These are phyloP conservation scores for Chloranthus sessilifolius DNA, from an alignment of 164 flowering plant genomes.

Conservation along the genomic window DNA sequence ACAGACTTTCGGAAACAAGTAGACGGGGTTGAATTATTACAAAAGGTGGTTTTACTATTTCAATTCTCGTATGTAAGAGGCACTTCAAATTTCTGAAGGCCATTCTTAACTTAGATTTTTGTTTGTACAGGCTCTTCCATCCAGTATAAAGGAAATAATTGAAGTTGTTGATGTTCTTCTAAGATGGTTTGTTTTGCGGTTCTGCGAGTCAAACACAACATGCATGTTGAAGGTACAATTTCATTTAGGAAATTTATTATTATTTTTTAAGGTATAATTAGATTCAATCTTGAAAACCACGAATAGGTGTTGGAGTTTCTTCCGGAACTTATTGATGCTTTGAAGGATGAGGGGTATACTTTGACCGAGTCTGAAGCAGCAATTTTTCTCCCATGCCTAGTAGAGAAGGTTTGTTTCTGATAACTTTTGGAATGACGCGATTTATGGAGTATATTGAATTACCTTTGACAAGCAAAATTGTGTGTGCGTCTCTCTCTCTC, in stretches of 20 bases:
- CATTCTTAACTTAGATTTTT: no score
- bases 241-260: background rate
- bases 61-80: no score
- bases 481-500: no score
- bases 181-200: conserved; percentile 88
- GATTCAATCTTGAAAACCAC: background rate
- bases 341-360: conserved; percentile 65
- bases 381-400: conserved; percentile 89
- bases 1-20: no score
- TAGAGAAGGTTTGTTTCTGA: conserved; percentile 81
- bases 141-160: conserved; percentile 58
- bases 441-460: no score
- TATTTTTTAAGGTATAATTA: background rate
- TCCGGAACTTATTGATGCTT: conserved; percentile 70
- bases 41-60: no score
- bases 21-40: no score
- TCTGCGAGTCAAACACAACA: conserved; percentile 98
- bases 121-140: no score
- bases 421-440: no score
- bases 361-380: conserved; percentile 95
- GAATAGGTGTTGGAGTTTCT: conserved; percentile 88
- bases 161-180: conserved; percentile 87
- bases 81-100: no score
- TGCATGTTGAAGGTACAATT: conserved; percentile 80
- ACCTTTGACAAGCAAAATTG: no score